phyloP scores from a whole-genome alignment of 2,329 filamentous ascomycete species.

The Zopfia rhizophila region DNA sequence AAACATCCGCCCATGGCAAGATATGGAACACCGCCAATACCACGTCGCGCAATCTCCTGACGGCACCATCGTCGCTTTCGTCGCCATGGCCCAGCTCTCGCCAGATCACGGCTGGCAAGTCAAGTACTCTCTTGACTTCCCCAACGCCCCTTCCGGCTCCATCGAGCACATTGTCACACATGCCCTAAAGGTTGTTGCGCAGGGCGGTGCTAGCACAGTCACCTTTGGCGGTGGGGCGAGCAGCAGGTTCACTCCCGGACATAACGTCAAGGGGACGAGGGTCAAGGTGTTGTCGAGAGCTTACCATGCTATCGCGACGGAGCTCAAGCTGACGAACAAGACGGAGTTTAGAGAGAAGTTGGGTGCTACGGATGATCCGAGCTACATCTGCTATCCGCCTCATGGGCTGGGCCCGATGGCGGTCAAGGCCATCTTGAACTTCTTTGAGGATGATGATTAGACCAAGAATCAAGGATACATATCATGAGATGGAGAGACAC shows the following conservation, averaged over 20 bases:
- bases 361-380: conserved; percentile 82
- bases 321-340: conserved; percentile 84
- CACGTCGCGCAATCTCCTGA: conserved; percentile 80
- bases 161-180: conserved; percentile 85
- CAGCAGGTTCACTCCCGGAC: conserved; percentile 77
- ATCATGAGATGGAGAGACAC: too few species aligned
- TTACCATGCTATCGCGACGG: conserved; percentile 83
- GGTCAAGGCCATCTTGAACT: conserved; percentile 85
- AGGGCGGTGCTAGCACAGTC: conserved; percentile 70
- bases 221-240: conserved; percentile 90
- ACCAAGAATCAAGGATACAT: too few species aligned
- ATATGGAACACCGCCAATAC: conserved; percentile 84
- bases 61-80: conserved; percentile 77
- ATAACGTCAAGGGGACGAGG: conserved; percentile 82
- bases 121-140: conserved; percentile 97
- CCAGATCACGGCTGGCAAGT: conserved; percentile 90
- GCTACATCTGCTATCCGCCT: conserved; percentile 90
- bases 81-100: conserved; percentile 84
- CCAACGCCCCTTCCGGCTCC: conserved; percentile 82
- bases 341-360: conserved; percentile 92
- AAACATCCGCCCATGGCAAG: conserved; percentile 88
- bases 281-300: conserved; percentile 84
- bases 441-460: conserved; percentile 79
- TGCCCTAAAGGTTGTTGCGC: conserved; percentile 70
- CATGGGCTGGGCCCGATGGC: conserved; percentile 85